Percentiles rank a stretch among this genome's conserved stretches.
phyloP scores from a whole-genome alignment of 2,329 filamentous ascomycete species.

The Paraconiothyrium sp. region DNA sequence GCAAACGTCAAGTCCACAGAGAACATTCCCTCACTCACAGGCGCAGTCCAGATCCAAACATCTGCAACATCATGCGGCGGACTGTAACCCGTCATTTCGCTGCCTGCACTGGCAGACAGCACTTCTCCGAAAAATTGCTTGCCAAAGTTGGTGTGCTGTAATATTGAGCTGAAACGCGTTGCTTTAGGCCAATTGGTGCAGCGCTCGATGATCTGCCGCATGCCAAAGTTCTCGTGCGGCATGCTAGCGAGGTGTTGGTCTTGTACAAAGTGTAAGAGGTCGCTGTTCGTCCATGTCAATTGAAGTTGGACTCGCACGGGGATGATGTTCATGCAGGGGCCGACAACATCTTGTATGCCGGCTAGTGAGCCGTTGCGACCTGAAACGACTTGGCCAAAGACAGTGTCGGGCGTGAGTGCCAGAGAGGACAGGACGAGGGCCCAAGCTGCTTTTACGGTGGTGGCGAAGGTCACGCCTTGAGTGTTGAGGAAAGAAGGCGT shows the following conservation, averaged over 20 bases:
- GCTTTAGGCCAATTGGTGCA: conserved; percentile 18
- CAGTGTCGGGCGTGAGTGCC: conserved; percentile 40
- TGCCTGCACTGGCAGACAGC: background rate
- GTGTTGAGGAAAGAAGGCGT: conserved; percentile 10
- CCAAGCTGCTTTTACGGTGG: conserved; percentile 53
- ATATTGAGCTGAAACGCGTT: conserved; percentile 2
- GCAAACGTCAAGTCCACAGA: conserved; percentile 13
- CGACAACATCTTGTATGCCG: conserved; percentile 85
- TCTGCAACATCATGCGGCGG: conserved; percentile 17
- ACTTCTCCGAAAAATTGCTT: conserved; percentile 8
- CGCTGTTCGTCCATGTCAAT: background rate
- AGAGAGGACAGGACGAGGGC: conserved; percentile 43
- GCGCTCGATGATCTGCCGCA: conserved; percentile 13
- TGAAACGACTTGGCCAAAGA: conserved; percentile 47
- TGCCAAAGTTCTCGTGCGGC: conserved; percentile 16
- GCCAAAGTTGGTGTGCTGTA: conserved; percentile 11
- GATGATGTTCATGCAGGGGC: conserved; percentile 90
- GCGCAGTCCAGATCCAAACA: conserved; percentile 16
- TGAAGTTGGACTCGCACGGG: conserved; percentile 59
- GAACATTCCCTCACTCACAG: conserved; percentile 4
- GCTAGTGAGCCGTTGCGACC: conserved; percentile 39
- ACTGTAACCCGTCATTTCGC: conserved; percentile 10
- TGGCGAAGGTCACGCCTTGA: conserved; percentile 41
- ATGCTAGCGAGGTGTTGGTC: conserved; percentile 46
- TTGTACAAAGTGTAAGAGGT: conserved; percentile 34